A percentile compares a stretch with the other conserved stretches of the same genome.
Conservation (phyloP, 371 early-diverging fungal genomes). For the Umbelopsis sp. region DNA sequence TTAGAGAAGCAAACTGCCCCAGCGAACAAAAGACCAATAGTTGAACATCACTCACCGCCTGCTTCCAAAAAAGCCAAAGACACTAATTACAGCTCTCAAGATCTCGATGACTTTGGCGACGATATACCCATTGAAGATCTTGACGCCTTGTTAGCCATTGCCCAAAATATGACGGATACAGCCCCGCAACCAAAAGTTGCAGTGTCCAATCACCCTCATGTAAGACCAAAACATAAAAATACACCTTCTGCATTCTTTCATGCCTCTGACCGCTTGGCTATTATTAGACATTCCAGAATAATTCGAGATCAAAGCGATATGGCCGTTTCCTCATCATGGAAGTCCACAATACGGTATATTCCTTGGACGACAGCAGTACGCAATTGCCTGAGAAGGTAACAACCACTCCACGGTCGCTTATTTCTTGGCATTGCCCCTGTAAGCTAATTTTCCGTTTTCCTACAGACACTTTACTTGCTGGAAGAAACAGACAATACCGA, state of each 20-base stretch:
- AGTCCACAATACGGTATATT: not conserved
- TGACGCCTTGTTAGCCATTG: slow-evolving; percentile 21
- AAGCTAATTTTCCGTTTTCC: slow-evolving; percentile 19
- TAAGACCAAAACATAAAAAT: not conserved
- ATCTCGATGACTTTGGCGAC: slow-evolving; percentile 42
- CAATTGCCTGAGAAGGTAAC: slow-evolving; percentile 7
- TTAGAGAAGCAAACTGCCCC: not conserved
- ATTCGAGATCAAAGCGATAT: slow-evolving; percentile 13
- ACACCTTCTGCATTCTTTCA: not conserved
- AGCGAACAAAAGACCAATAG: not conserved
- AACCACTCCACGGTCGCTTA: too few relatives aligned
- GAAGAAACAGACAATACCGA: slow-evolving; percentile 20
- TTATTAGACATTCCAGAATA: too few relatives aligned
- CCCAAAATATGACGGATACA: not conserved
- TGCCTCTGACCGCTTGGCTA: not conserved
- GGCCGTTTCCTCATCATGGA: slow-evolving; percentile 8
- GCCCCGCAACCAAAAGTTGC: not conserved
- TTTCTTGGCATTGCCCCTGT: not conserved
- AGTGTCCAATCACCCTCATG: not conserved
- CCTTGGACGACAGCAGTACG: not conserved
- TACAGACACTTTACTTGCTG: not conserved
- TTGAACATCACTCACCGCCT: not conserved
- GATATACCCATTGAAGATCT: slow-evolving; percentile 41
- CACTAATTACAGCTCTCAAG: not conserved
- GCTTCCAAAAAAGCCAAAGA: not conserved